Conservation (phyloP, 2,329 filamentous ascomycete species). For the Botrytis fragariae region DNA sequence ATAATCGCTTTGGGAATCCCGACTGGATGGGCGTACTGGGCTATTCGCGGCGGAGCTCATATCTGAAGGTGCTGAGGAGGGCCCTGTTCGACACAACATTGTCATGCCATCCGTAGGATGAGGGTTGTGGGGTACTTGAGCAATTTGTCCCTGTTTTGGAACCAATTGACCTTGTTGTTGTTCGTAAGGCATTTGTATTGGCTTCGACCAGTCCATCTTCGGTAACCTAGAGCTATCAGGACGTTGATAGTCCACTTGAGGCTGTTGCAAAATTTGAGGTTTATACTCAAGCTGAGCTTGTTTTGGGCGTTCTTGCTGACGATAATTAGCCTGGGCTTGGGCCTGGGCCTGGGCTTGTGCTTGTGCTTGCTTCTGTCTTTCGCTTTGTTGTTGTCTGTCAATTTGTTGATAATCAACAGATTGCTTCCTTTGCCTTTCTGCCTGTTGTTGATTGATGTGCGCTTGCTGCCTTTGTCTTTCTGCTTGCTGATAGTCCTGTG, state of each 20-base stretch:
- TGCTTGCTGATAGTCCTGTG: constrained; percentile 14
- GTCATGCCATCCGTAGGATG: constrained; percentile 97
- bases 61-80: constrained; percentile 67
- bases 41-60: constrained; percentile 60
- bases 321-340: constrained; percentile 18
- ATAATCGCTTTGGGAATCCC: constrained; percentile 87
- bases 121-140: constrained; percentile 80
- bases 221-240: constrained; percentile 21
- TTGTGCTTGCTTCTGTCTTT: constrained; percentile 20
- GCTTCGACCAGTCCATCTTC: constrained; percentile 21
- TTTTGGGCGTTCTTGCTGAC: constrained; percentile 22
- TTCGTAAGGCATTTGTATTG: constrained; percentile 21
- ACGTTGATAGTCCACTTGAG: constrained; percentile 27
- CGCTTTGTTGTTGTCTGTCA: constrained; percentile 18
- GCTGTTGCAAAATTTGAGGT: constrained; percentile 25
- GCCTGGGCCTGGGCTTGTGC: constrained; percentile 13
- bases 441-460: constrained; percentile 10
- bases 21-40: constrained; percentile 72
- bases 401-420: constrained; percentile 15
- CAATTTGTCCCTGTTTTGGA: constrained; percentile 53
- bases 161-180: constrained; percentile 28
- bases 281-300: constrained; percentile 23
- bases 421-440: constrained; percentile 18
- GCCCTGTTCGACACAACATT: constrained; percentile 83
- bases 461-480: constrained; percentile 17